Evolutionary conservation across 208 protist species (phyloP), one percentile per base, ranked within the genome.

Genomic region (Trypanosomatidae sp.): DNA sequence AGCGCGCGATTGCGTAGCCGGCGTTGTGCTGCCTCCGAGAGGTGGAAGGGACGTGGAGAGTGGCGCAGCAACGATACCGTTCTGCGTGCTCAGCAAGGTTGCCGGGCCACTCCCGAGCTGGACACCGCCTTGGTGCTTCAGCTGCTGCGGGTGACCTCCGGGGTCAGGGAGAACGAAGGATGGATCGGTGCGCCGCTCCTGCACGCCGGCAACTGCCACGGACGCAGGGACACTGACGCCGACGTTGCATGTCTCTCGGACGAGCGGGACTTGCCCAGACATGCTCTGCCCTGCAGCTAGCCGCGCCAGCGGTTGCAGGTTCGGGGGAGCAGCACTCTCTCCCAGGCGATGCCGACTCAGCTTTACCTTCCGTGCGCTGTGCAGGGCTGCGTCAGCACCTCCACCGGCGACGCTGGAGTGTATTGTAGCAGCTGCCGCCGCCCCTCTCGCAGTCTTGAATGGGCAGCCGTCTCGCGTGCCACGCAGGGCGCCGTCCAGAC

Each of bases 401-500:
- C 19, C 62, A 66, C 8, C 62, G 9, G 19, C 41, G 41, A 12
- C 41, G 41, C 12, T 10, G 15, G 46, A 1, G 17, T 9, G 13
- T 33, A 28, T 55, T 12, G 46, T n/a, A 36, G 44, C 17, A 5
- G 9, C 62, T 33, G 62, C 41, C 4, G 19, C 25, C 19, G 55
- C 25, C 25, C 28, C 25, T 22, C 62, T 50, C 62, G 41, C 12
- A 28, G 62, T 4, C 62, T 36, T 66, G 22, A 25, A 49, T 49
- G n/a, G 41, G 10, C 9, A 30, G n/a, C 41, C 53, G 33, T 3
- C 53, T 25, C 3, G 25, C 41, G 41, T 6, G 41, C 62, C 62
- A 41, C 62, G 36, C 62, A 69, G 66, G 13, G 53, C 39, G 19
- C 52, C 10, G 33, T 49, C 36, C 67, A 71, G 53, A 36, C 67